These are phyloP conservation scores for Ophiostoma ulmi DNA, from an alignment of 2,329 filamentous ascomycete genomes.

Conservation along the genomic window DNA sequence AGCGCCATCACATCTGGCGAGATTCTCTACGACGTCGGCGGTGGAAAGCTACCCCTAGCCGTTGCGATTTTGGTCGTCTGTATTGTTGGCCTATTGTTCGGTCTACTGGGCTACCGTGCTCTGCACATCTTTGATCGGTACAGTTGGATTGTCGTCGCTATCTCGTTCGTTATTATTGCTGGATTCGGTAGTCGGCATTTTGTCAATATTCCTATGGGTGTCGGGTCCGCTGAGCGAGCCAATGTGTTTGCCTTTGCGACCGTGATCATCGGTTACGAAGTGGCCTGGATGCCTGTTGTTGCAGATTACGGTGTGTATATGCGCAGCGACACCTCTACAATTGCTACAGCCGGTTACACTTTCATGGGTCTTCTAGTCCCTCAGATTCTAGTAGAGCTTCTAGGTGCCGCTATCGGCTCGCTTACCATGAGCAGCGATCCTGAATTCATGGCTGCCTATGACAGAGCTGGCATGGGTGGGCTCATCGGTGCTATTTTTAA, in stretches of 20 bases:
- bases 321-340: not conserved
- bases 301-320: constrained; percentile 11
- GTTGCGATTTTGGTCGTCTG: not conserved
- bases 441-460: not conserved
- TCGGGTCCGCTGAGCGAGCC: not conserved
- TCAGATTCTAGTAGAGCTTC: constrained; percentile 4
- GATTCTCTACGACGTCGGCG: constrained; percentile 5
- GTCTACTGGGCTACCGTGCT: not conserved
- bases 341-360: not conserved
- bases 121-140: constrained; percentile 7
- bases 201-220: not conserved
- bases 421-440: constrained; percentile 8
- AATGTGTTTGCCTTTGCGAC: constrained; percentile 1
- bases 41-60: not conserved
- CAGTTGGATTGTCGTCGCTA: constrained; percentile 4
- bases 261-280: constrained; percentile 2
- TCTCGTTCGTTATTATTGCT: constrained; percentile 1
- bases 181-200: not conserved
- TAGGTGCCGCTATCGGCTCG: not conserved
- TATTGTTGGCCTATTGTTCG: not conserved
- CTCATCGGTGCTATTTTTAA: not conserved
- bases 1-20: constrained; percentile 8
- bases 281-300: constrained; percentile 9
- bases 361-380: not conserved
- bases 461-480: not conserved